Evolutionary conservation across 345 rosid genomes (phyloP).

Genomic region (Clausena lansium): DNA sequence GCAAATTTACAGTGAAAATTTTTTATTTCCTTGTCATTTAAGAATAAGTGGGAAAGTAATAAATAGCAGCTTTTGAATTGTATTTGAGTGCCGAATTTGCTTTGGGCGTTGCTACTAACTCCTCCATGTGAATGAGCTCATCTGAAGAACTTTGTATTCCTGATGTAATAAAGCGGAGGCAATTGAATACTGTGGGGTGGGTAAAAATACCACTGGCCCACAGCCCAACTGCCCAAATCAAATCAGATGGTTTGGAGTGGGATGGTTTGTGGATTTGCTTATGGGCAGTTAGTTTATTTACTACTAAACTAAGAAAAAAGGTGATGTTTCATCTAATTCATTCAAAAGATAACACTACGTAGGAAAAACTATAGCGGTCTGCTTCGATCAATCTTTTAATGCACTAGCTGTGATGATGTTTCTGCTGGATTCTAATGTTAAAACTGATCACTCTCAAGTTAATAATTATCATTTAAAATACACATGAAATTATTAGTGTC

Average conservation of each 20-base stretch:
- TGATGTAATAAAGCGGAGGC: background rate
- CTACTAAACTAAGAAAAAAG: too few relatives aligned
- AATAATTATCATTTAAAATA: too few relatives aligned
- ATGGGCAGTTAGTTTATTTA: too few relatives aligned
- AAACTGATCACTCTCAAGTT: too few relatives aligned
- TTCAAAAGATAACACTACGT: too few relatives aligned
- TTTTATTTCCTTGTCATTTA: background rate
- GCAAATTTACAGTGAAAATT: slow-evolving; percentile 12
- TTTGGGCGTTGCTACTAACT: background rate
- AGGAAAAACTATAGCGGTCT: too few relatives aligned
- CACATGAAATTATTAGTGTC: too few relatives aligned
- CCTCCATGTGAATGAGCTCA: background rate
- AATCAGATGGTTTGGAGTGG: background rate
- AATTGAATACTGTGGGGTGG: background rate
- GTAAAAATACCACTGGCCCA: background rate
- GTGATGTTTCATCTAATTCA: too few relatives aligned
- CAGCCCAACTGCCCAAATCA: too few relatives aligned
- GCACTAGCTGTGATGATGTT: too few relatives aligned
- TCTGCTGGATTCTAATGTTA: too few relatives aligned
- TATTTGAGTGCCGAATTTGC: background rate
- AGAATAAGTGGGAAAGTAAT: slow-evolving; percentile 21
- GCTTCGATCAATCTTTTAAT: too few relatives aligned
- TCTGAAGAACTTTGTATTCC: background rate
- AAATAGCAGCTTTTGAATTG: slow-evolving; percentile 3
- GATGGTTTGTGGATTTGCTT: background rate